phyloP scores from a whole-genome alignment of 441 rosid genomes.

The Erysimum cheiri region DNA sequence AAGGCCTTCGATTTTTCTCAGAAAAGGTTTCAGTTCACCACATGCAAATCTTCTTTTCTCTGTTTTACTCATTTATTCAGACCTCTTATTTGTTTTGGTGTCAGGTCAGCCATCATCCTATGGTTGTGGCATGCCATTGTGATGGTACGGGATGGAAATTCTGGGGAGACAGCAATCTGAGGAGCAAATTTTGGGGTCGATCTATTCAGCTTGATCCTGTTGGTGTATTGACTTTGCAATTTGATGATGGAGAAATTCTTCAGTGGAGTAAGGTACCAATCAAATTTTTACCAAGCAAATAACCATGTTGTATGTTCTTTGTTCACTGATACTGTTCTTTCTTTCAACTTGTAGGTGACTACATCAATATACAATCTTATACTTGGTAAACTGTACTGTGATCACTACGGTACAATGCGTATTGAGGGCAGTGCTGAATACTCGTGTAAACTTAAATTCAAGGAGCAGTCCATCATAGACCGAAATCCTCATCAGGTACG shows the following conservation, averaged over 20 bases:
- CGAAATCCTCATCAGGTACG: conserved; percentile 73
- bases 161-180: conserved; percentile 70
- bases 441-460: conserved; percentile 68
- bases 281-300: background rate
- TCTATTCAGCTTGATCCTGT: conserved; percentile 76
- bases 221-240: conserved; percentile 61
- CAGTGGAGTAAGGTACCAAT: conserved; percentile 78
- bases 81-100: conserved; percentile 30
- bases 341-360: conserved; percentile 53
- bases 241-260: conserved; percentile 69
- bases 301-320: conserved; percentile 3
- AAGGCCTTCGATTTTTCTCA: conserved; percentile 64
- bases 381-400: conserved; percentile 69
- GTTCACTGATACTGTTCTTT: conserved; percentile 8
- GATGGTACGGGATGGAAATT: conserved; percentile 76
- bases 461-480: conserved; percentile 74
- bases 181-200: conserved; percentile 77
- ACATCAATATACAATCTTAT: conserved; percentile 75
- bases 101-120: conserved; percentile 79
- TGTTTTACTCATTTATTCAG: conserved; percentile 19
- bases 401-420: conserved; percentile 74
- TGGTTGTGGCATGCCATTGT: conserved; percentile 72
- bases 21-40: conserved; percentile 56
- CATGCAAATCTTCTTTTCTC: background rate
- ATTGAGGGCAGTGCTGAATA: conserved; percentile 57